phyloP scores from a whole-genome alignment of 2,329 filamentous ascomycete species.

The Rachicladosporium sp. region DNA sequence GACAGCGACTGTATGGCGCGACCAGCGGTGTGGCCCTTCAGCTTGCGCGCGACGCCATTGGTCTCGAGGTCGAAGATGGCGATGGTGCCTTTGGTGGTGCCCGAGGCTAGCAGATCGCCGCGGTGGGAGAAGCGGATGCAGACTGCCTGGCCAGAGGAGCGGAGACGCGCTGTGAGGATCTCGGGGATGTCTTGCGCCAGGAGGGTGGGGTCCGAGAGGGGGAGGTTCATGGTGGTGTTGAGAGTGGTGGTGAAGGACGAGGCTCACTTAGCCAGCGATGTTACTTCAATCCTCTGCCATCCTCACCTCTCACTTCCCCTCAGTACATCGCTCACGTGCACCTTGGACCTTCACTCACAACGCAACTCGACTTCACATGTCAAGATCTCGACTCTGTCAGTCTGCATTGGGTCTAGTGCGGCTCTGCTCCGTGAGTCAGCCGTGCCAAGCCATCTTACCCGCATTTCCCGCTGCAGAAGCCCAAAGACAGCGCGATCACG shows the following conservation, averaged over 20 bases:
- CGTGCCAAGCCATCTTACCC: too few relatives aligned
- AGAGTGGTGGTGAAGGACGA: neutral
- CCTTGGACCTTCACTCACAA: too few relatives aligned
- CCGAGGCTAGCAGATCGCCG: conserved; percentile 88
- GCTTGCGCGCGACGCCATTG: conserved; percentile 86
- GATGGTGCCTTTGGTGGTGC: conserved; percentile 79
- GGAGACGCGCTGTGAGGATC: conserved; percentile 74
- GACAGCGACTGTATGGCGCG: conserved; percentile 88
- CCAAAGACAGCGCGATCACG: neutral
- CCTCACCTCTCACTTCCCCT: too few relatives aligned
- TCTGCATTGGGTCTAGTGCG: neutral
- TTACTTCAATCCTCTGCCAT: too few relatives aligned
- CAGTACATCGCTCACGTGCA: too few relatives aligned
- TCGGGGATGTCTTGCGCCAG: conserved; percentile 79
- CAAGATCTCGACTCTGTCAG: neutral
- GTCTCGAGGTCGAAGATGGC: conserved; percentile 97
- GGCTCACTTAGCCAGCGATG: neutral
- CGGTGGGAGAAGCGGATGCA: conserved; percentile 80
- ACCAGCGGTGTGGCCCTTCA: conserved; percentile 66
- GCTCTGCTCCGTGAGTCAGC: too few relatives aligned
- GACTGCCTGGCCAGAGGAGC: conserved; percentile 51
- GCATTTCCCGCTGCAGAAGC: neutral
- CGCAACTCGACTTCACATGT: neutral
- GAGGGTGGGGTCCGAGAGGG: conserved; percentile 59
- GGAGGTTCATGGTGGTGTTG: conserved; percentile 50